These are phyloP conservation scores for Beauveria sp. DNA, from an alignment of 2,329 filamentous ascomycete species.

Conservation along the genomic window DNA sequence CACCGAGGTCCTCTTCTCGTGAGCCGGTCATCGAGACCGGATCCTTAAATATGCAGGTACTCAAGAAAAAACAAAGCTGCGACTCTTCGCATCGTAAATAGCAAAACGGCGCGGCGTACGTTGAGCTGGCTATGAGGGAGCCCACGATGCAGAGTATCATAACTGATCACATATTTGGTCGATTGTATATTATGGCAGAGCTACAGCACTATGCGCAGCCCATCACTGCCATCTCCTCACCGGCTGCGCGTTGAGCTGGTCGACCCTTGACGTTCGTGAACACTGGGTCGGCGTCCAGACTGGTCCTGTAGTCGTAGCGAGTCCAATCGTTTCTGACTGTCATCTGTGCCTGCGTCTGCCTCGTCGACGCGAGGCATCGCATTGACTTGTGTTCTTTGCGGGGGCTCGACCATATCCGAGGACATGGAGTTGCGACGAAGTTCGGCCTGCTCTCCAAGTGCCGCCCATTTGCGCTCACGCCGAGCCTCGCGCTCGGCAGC, in stretches of 20 bases:
- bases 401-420: slow-evolving; percentile 21
- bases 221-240: slow-evolving; percentile 23
- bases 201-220: background rate
- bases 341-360: slow-evolving; percentile 69
- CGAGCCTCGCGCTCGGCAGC: slow-evolving; percentile 75
- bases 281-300: slow-evolving; percentile 45
- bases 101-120: background rate
- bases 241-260: slow-evolving; percentile 46
- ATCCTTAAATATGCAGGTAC: background rate
- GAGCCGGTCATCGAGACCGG: background rate
- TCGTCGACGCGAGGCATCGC: slow-evolving; percentile 57
- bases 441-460: slow-evolving; percentile 72
- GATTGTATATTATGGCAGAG: slow-evolving; percentile 2
- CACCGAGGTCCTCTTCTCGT: background rate
- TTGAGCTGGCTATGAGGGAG: background rate
- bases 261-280: slow-evolving; percentile 55
- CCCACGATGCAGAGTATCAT: background rate
- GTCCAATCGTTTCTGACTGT: slow-evolving; percentile 80
- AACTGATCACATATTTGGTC: background rate
- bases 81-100: background rate
- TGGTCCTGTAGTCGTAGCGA: slow-evolving; percentile 85
- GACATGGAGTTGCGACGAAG: slow-evolving; percentile 46
- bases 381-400: slow-evolving; percentile 30
- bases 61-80: slow-evolving; percentile 2
- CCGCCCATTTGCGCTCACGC: slow-evolving; percentile 84